Conservation (phyloP, 371 early-diverging fungal genomes). For the Actinomortierella ambigua region DNA sequence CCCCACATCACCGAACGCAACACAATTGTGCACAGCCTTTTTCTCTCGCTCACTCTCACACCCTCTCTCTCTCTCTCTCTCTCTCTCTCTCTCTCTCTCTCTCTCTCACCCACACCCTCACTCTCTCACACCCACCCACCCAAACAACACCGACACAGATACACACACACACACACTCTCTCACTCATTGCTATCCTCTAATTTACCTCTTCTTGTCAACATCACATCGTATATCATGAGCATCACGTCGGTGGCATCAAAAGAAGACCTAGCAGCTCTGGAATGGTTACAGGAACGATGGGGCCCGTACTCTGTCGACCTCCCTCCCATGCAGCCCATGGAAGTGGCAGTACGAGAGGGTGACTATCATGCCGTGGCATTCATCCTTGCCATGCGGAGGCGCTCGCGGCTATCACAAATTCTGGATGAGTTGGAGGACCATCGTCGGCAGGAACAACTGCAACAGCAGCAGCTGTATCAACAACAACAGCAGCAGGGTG, state of each 20-base stretch:
- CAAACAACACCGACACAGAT: background rate
- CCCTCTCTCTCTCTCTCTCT: background rate
- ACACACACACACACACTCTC: background rate
- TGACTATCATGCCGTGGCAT: constrained; percentile 43
- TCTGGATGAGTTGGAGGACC: too few species aligned
- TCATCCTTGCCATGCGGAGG: constrained; percentile 42
- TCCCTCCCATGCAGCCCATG: constrained; percentile 38
- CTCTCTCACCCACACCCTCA: background rate
- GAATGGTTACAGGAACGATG: constrained; percentile 43
- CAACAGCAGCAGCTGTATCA: background rate
- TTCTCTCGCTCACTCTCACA: constrained; percentile 2
- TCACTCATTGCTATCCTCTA: background rate
- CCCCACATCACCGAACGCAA: background rate
- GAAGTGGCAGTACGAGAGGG: constrained; percentile 37
- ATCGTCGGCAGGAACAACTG: too few species aligned
- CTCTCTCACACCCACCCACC: background rate
- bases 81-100: background rate
- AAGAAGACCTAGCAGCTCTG: constrained; percentile 16
- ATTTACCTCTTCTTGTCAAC: background rate
- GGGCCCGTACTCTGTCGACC: constrained; percentile 40
- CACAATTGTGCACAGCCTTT: background rate
- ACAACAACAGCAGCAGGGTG: constrained; percentile 1
- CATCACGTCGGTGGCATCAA: background rate
- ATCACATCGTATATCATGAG: background rate
- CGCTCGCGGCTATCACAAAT: constrained; percentile 18